These are phyloP conservation scores for Cercospora sp. DNA, from an alignment of 2,329 filamentous ascomycete genomes.

Conservation along the genomic window DNA sequence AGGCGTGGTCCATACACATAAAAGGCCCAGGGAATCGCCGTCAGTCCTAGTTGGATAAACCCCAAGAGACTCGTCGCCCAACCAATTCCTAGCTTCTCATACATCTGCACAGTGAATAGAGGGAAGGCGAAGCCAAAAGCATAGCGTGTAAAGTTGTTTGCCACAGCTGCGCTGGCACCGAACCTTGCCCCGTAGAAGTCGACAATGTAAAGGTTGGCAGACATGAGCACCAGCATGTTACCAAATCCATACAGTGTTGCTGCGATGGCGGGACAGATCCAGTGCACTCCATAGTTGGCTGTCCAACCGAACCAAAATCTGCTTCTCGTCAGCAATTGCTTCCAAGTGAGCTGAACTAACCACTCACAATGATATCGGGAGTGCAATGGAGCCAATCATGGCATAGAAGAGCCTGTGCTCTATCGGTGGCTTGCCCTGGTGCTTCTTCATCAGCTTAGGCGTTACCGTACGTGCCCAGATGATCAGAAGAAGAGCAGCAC, in stretches of 20 bases:
- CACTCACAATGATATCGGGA: neutral
- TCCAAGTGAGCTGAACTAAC: too few relatives aligned
- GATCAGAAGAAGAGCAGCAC: neutral
- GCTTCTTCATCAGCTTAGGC: neutral
- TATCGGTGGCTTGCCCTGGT: neutral
- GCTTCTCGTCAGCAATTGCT: neutral
- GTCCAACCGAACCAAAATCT: neutral
- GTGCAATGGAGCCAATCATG: neutral
- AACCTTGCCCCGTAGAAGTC: neutral
- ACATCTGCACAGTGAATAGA: neutral
- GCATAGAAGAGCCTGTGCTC: neutral
- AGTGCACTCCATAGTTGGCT: neutral
- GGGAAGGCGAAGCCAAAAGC: neutral
- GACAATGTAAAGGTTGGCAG: neutral
- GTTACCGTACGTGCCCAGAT: neutral
- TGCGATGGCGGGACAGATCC: neutral
- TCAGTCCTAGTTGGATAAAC: neutral
- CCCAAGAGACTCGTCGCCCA: neutral
- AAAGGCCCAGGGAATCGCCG: neutral
- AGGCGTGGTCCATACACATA: neutral
- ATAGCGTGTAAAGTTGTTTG: neutral
- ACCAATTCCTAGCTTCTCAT: neutral
- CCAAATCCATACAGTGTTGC: neutral
- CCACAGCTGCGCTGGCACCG: neutral
- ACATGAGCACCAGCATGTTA: neutral